Evolutionary conservation across 192 early-diverging fungal species (phyloP), one percentile per base, ranked within the genome.

Genomic region (Geranomyces variabilis): DNA sequence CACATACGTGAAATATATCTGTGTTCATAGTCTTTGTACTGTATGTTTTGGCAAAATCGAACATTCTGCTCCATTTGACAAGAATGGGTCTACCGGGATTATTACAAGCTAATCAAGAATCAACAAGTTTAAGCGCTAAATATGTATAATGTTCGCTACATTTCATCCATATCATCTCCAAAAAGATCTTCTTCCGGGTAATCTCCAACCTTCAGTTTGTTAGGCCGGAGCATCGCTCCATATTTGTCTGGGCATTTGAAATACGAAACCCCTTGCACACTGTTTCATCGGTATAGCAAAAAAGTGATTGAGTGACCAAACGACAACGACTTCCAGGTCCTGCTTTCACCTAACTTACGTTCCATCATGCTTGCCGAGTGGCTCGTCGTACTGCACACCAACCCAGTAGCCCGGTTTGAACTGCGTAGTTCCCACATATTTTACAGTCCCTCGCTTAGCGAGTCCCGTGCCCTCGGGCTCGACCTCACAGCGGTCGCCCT

Each of bases 341-440:
- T 41, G 22, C 55, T 51, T n/a, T 15, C 0, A 74, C 7, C 22
- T 21, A 21, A 26, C 81, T 51, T 76, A 87, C 84, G 84, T 88
- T 15, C 97, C 97, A 79, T 96, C 84, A 76, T 99, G 91, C 77
- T 95, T 97, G 29, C 97, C 97, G 47, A 97, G 73, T 0, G 97
- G 97, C 71, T 99, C 97, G 66, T 99, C 97, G 65, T 94, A 96
- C 70, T 96, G 88, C 19, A 99, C 78, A 66, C 97, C 97, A 21
- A 97, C 89, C 96, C 96, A 99, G 58, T 83, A 86, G 4, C 97
- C 97, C 0, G 88, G 78, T 71, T 95, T 90, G 73, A 98, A 95
- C 63, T 87, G 73, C 0, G 89, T 84, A 24, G 68, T 62, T 17
- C 89, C 89, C 22, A 97, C 87, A 68, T 77, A 87, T 44, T 67